These are phyloP conservation scores for Chaetoceros tenuissimus DNA, from an alignment of 108 stramenopile genomes.

Conservation along the genomic window DNA sequence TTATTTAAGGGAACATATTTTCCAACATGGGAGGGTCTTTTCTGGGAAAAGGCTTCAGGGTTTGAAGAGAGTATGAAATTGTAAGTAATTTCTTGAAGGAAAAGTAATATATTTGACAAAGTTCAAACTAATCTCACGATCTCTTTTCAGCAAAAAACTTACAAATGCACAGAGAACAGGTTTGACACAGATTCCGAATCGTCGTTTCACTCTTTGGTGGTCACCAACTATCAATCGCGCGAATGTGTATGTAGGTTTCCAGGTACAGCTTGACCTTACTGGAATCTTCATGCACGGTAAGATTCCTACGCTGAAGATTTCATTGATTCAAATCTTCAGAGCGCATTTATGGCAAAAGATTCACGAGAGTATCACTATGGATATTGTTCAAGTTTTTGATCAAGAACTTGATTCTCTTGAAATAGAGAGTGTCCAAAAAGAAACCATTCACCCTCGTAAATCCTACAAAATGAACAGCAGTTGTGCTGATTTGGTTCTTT, in stretches of 20 bases:
- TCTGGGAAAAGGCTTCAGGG: constrained; percentile 99
- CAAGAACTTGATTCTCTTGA: constrained; percentile 97
- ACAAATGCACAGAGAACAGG: constrained; percentile 98
- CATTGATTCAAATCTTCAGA: constrained; percentile 86
- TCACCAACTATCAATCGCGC: constrained; percentile 99
- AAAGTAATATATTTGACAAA: neutral
- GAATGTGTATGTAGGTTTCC: constrained; percentile 99
- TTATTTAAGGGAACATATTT: constrained; percentile 99
- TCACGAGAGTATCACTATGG: constrained; percentile 98
- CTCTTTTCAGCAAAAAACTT: constrained; percentile 75
- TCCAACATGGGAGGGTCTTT: constrained; percentile 99
- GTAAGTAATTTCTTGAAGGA: constrained; percentile 17
- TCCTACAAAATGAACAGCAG: constrained; percentile 99
- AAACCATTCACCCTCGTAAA: constrained; percentile 99
- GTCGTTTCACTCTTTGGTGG: constrained; percentile 99
- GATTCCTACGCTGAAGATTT: constrained; percentile 97
- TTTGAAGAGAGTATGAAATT: constrained; percentile 98
- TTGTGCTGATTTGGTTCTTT: constrained; percentile 97
- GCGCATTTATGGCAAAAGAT: constrained; percentile 99
- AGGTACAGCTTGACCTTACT: constrained; percentile 98
- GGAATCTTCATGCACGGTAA: constrained; percentile 99
- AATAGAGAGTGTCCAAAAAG: constrained; percentile 99
- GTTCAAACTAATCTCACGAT: neutral
- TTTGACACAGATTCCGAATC: constrained; percentile 99
- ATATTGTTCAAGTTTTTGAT: constrained; percentile 97